These are phyloP conservation scores for Eucalyptus globulus DNA, from an alignment of 345 rosid species.

Conservation along the genomic window DNA sequence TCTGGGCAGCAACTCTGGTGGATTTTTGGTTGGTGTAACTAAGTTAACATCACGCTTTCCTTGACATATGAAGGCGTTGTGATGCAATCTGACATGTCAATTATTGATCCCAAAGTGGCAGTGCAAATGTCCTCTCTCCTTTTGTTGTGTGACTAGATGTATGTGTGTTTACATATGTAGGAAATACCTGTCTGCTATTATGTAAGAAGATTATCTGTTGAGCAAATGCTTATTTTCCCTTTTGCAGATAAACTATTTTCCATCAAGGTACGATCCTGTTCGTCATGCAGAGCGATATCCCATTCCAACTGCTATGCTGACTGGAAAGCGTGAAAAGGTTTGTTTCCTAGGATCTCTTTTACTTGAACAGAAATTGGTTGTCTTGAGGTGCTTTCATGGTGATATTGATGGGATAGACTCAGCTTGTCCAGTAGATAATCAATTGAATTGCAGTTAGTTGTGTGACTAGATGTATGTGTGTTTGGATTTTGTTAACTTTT, in stretches of 20 bases:
- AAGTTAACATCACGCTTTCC: not conserved
- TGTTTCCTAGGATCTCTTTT: not conserved
- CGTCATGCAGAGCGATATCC: constrained; percentile 70
- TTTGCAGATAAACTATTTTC: constrained; percentile 82
- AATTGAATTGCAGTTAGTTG: not conserved
- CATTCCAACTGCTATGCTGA: constrained; percentile 34
- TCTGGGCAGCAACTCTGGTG: not conserved
- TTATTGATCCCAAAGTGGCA: not conserved
- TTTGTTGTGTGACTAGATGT: not conserved
- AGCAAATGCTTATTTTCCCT: not conserved
- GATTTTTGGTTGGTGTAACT: not conserved
- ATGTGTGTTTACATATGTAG: not conserved
- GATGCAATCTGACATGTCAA: not conserved
- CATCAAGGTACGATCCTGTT: constrained; percentile 70
- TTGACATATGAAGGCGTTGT: not conserved
- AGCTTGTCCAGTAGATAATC: not conserved
- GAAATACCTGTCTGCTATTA: not conserved
- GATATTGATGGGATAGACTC: not conserved
- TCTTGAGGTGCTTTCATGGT: not conserved
- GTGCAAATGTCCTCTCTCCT: not conserved
- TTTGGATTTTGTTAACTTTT: not conserved
- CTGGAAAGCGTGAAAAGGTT: constrained; percentile 85
- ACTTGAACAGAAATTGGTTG: not conserved
- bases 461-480: not conserved
- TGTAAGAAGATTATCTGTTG: not conserved